Conservation (phyloP, 148 eudicot genomes). For the Cornus controversa region DNA sequence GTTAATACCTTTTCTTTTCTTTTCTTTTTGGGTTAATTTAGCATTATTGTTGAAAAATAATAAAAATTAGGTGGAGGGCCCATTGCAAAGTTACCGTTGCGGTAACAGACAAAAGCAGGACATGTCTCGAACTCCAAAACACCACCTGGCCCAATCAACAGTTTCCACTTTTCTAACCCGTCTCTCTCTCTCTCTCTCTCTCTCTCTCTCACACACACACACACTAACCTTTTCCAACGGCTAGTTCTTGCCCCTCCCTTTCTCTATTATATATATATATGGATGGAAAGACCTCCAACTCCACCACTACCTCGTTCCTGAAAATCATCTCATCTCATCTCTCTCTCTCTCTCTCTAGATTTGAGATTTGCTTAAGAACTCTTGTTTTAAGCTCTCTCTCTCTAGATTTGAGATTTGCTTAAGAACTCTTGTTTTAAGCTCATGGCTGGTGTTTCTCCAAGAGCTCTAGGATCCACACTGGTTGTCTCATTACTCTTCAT, state of each 20-base stretch:
- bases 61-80: too few relatives aligned
- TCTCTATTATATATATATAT: constrained; percentile 3
- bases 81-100: too few relatives aligned
- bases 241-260: constrained; percentile 11
- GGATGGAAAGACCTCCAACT: background rate
- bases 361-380: too few relatives aligned
- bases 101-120: background rate
- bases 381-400: background rate
- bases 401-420: too few relatives aligned
- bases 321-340: background rate
- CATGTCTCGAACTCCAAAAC: background rate
- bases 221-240: constrained; percentile 23
- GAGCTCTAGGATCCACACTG: constrained; percentile 16
- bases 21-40: too few relatives aligned
- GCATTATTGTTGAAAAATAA: too few relatives aligned
- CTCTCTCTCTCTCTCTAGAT: background rate
- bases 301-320: background rate
- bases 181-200: too few relatives aligned
- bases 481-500: constrained; percentile 17
- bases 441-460: constrained; percentile 28
- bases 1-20: too few relatives aligned
- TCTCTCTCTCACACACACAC: too few relatives aligned
- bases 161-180: too few relatives aligned
- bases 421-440: background rate
- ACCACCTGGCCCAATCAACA: background rate